Conservation (phyloP, 441 rosid genomes). For the Gossypium gossypioides region DNA sequence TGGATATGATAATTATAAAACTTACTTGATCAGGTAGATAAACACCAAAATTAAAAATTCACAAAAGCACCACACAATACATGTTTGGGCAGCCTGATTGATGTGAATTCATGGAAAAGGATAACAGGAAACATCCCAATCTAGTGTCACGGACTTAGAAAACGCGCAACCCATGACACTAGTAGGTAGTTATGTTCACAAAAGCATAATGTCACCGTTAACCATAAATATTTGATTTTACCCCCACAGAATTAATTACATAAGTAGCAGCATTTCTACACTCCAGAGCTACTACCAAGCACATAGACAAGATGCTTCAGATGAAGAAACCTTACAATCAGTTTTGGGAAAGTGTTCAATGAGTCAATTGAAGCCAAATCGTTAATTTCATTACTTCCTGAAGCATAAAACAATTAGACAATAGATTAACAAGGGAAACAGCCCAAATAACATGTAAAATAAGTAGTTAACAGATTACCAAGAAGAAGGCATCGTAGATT, state of each 20-base stretch:
- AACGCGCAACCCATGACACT: no score
- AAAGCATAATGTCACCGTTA: neutral
- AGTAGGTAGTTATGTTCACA: neutral
- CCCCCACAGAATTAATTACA: slow-evolving; percentile 1
- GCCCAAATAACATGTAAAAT: neutral
- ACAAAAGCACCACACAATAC: neutral
- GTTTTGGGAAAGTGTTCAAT: slow-evolving; percentile 52
- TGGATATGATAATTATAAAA: neutral
- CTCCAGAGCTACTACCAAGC: slow-evolving; percentile 2
- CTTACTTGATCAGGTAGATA: neutral
- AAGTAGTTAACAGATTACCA: slow-evolving; percentile 35
- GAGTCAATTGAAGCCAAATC: slow-evolving; percentile 61
- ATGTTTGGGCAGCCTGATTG: neutral
- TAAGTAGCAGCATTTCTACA: neutral
- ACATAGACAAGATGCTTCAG: neutral
- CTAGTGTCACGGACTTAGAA: neutral
- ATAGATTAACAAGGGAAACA: slow-evolving; percentile 13
- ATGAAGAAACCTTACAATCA: slow-evolving; percentile 45
- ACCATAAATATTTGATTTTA: slow-evolving; percentile 7
- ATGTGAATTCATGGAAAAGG: neutral
- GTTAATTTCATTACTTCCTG: slow-evolving; percentile 60
- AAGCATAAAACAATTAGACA: slow-evolving; percentile 13
- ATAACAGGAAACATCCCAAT: neutral
- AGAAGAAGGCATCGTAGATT: slow-evolving; percentile 69
- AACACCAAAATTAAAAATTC: neutral